Conservation (phyloP, 2,329 filamentous ascomycete species). For the Magnaporthiopsis incrustans region DNA sequence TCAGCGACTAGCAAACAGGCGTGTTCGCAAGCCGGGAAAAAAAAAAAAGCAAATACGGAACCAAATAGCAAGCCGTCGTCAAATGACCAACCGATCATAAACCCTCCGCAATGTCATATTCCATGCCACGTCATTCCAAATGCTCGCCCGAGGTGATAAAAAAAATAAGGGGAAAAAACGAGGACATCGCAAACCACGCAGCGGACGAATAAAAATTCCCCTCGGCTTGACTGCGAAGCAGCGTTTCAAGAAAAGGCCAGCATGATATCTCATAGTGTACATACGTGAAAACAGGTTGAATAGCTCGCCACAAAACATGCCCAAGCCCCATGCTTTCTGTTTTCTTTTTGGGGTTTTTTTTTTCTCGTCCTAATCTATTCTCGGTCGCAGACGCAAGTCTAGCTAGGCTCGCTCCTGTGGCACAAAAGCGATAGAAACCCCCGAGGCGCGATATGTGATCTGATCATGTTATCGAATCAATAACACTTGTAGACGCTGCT, state of each 20-base stretch:
- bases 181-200: not conserved
- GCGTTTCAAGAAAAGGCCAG: not conserved
- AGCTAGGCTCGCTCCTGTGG: not conserved
- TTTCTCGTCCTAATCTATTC: not conserved
- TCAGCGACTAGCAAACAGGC: no score
- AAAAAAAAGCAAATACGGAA: not conserved
- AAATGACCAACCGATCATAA: not conserved
- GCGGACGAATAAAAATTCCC: not conserved
- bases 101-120: not conserved
- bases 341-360: not conserved
- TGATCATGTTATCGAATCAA: not conserved
- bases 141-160: not conserved
- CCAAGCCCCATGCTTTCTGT: not conserved
- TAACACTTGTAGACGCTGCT: not conserved
- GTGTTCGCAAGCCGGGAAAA: no score
- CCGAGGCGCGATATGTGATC: not conserved
- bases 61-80: not conserved
- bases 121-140: not conserved
- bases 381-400: not conserved
- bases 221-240: not conserved
- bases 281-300: not conserved
- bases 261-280: not conserved
- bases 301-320: not conserved
- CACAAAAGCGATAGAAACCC: no score
- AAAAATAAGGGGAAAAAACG: not conserved